Evolutionary conservation across 169 alveolate genomes (phyloP).

Genomic region (Plasmodium vivax): DNA sequence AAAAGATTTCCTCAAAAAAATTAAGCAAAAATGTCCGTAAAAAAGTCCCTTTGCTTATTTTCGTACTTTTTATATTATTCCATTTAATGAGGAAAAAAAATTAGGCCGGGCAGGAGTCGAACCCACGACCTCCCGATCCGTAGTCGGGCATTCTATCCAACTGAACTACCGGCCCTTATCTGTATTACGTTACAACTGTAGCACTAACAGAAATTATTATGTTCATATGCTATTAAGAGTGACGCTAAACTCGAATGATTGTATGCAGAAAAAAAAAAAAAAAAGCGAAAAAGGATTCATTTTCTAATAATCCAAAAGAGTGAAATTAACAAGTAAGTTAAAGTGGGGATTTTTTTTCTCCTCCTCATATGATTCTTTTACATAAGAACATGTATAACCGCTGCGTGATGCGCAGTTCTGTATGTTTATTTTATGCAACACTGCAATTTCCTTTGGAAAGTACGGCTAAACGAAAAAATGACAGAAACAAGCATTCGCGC

Average conservation of each 20-base stretch:
- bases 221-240: neutral
- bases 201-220: neutral
- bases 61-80: too few species aligned
- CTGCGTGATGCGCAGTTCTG: neutral
- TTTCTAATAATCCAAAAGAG: neutral
- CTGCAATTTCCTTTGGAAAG: neutral
- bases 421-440: neutral
- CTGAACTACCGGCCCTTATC: slow-evolving; percentile 87
- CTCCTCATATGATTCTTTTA: neutral
- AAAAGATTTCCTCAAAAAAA: neutral
- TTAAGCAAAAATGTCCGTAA: too few species aligned
- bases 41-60: neutral
- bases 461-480: neutral
- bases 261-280: neutral
- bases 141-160: slow-evolving; percentile 89
- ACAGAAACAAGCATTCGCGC: neutral
- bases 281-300: neutral
- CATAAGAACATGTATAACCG: neutral
- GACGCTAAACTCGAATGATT: neutral
- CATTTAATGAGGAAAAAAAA: neutral
- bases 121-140: slow-evolving; percentile 91
- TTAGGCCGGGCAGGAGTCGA: slow-evolving; percentile 90
- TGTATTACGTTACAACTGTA: neutral
- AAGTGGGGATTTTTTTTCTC: neutral
- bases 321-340: neutral